phyloP scores from a whole-genome alignment of 257 asterid species.

The Nicotiana obtusifolia region DNA sequence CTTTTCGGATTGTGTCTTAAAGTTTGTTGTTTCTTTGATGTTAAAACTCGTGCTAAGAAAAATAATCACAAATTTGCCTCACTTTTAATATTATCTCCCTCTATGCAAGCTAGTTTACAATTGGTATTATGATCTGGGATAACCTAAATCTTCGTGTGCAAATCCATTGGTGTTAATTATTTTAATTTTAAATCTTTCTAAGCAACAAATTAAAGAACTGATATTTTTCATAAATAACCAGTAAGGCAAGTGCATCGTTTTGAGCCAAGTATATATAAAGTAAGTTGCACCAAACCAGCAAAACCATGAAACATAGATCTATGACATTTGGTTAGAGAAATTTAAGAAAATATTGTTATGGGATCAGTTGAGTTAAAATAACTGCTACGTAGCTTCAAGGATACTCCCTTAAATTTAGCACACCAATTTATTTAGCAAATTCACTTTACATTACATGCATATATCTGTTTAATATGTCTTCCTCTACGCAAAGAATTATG shows the following conservation, averaged over 20 bases:
- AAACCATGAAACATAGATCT: background rate
- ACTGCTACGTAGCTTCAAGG: background rate
- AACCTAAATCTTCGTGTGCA: too few species aligned
- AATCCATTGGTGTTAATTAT: too few species aligned
- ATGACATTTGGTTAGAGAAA: background rate
- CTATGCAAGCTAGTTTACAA: too few species aligned
- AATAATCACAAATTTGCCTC: background rate
- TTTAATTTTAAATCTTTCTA: too few species aligned
- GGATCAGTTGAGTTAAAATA: background rate
- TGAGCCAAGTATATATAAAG: background rate
- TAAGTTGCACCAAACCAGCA: background rate
- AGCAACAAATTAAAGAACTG: too few species aligned
- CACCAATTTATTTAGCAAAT: background rate
- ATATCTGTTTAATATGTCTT: background rate
- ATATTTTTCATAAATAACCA: too few species aligned
- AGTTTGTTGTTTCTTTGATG: background rate
- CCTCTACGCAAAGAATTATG: background rate
- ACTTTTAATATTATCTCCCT: background rate
- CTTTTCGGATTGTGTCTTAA: background rate
- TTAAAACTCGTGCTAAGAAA: background rate
- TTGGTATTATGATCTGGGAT: too few species aligned
- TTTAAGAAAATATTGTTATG: constrained; percentile 2
- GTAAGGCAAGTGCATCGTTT: background rate
- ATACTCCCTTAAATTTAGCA: background rate
- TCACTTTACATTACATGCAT: background rate